phyloP scores from a whole-genome alignment of 1,139 yeast species.

The Lodderomyces oxycetoniae region DNA sequence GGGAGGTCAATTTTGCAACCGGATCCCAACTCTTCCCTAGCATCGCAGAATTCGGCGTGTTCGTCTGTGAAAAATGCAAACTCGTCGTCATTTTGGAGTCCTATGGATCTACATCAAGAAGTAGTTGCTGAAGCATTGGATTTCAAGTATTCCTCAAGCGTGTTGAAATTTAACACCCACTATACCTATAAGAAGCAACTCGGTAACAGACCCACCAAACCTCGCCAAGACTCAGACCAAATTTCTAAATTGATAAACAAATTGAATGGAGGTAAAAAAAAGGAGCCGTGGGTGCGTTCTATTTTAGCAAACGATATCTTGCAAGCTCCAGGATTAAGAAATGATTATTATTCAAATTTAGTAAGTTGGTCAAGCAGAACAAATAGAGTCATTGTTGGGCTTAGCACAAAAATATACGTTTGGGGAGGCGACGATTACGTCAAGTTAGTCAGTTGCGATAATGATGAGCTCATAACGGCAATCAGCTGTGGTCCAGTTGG shows the following conservation, averaged over 20 bases:
- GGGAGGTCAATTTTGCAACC: neutral
- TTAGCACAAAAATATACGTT: slow-evolving; percentile 54
- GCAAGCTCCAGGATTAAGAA: slow-evolving; percentile 71
- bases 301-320: slow-evolving; percentile 22
- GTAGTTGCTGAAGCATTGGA: slow-evolving; percentile 49
- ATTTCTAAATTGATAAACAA: slow-evolving; percentile 1
- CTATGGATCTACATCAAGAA: slow-evolving; percentile 12
- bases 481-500: slow-evolving; percentile 52
- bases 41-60: slow-evolving; percentile 5
- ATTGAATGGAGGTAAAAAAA: slow-evolving; percentile 2
- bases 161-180: slow-evolving; percentile 23
- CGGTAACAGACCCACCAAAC: neutral
- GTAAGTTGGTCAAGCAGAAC: slow-evolving; percentile 65
- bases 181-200: slow-evolving; percentile 1
- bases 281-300: neutral
- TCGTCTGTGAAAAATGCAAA: slow-evolving; percentile 1
- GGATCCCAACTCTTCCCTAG: slow-evolving; percentile 6
- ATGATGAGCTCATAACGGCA: slow-evolving; percentile 49
- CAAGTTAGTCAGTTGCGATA: slow-evolving; percentile 17
- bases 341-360: slow-evolving; percentile 77
- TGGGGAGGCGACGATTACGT: slow-evolving; percentile 62
- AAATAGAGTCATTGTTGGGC: slow-evolving; percentile 62
- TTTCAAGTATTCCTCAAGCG: slow-evolving; percentile 27
- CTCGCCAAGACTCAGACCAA: neutral
- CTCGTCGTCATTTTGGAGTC: slow-evolving; percentile 3